These are phyloP conservation scores for Gracilaria gracilis DNA, from an alignment of 23 red algal species.

Conservation along the genomic window DNA sequence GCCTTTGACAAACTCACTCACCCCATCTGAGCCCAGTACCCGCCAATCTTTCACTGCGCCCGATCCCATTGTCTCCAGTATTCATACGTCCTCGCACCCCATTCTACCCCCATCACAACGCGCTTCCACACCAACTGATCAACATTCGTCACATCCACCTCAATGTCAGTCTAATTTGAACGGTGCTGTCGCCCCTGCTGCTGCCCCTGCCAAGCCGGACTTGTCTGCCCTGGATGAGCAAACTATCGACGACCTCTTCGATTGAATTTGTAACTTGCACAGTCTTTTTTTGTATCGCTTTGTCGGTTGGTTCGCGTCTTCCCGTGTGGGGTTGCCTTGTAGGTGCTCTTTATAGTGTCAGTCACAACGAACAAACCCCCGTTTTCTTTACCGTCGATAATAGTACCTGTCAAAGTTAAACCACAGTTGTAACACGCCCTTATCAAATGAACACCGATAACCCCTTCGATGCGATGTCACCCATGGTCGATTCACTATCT, in stretches of 20 bases:
- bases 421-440: slow-evolving; percentile 91
- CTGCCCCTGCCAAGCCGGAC: slow-evolving; percentile 1
- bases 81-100: too few relatives aligned
- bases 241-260: slow-evolving; percentile 14
- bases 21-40: not conserved
- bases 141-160: not conserved
- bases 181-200: not conserved
- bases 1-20: not conserved
- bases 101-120: too few relatives aligned
- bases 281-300: slow-evolving; percentile 15
- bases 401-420: slow-evolving; percentile 85
- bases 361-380: not conserved
- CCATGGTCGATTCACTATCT: slow-evolving; percentile 84
- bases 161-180: not conserved
- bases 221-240: slow-evolving; percentile 9
- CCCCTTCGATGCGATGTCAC: slow-evolving; percentile 81
- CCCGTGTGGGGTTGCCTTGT: too few relatives aligned
- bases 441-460: slow-evolving; percentile 88
- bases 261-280: slow-evolving; percentile 16
- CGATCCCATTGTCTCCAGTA: too few relatives aligned
- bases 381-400: slow-evolving; percentile 75
- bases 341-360: not conserved
- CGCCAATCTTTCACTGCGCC: not conserved
- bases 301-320: not conserved
- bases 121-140: not conserved